Evolutionary conservation across 352 stramenopile genomes (phyloP), one percentile per base, ranked within the genome.

Genomic region (Aphanomyces astaci): DNA sequence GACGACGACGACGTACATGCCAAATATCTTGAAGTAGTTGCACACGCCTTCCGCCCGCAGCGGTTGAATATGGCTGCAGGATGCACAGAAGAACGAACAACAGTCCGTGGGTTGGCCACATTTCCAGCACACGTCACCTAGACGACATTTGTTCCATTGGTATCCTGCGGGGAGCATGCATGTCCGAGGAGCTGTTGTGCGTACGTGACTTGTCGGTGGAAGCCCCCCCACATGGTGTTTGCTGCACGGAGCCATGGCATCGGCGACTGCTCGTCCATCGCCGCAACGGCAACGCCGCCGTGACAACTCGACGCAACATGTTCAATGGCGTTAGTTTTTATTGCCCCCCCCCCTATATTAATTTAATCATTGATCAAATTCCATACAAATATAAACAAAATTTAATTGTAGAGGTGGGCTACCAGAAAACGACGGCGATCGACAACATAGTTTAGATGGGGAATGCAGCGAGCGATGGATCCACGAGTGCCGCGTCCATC

Each of bases 11-110:
- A 59, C 75, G 67, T 76, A 92, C 86, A 94, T 80, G 66, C 90
- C 63, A 68, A 94, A 94, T 71, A 94, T 80, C 71, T 91, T 84
- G 74, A 94, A 92, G 76, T 90, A 92, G 72, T 94, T 79, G 73
- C 86, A 94, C 66, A 86, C 78, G 39, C 78, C 80, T 53, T 76
- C 73, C 25, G 53, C 60, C 31, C 81, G 79, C 62, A 87, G 62
- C 13, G 86, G 84, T 69, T 92, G 86, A 67, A 94, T 94, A 36
- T 79, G 78, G 52, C 90, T 77, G 71, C 86, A 94, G 56, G 74
- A 75, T 43, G 81, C 78, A 72, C 86, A 94, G 63, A 94, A 94
- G 74, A 94, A 89, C 1, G 80, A 80, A 71, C 84, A 94, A 73
- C 81, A 90, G 64, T 90, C 82, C 24, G 81, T 94, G 63, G 78